Conservation (phyloP, 768 basidiomycete genomes). For the Kwoniella sp. region DNA sequence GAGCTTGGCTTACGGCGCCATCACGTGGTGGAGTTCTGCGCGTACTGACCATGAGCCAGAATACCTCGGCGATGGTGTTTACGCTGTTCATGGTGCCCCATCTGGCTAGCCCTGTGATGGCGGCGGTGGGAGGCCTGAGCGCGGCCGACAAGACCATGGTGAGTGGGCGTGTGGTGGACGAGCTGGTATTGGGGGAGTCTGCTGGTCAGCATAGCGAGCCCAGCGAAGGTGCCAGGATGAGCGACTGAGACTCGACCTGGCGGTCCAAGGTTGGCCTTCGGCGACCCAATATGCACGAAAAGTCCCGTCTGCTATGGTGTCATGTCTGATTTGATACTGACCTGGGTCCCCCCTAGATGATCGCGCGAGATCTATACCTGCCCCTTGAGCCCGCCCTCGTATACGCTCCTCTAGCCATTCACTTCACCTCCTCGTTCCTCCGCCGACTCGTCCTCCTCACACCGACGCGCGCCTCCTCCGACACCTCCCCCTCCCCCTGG, state of each 20-base stretch:
- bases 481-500: background rate
- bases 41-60: slow-evolving; percentile 59
- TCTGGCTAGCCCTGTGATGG: slow-evolving; percentile 67
- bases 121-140: slow-evolving; percentile 65
- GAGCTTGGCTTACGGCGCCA: background rate
- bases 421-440: slow-evolving; percentile 59
- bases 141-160: slow-evolving; percentile 74
- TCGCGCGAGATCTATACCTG: slow-evolving; percentile 84
- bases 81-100: slow-evolving; percentile 74
- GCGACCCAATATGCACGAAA: no score
- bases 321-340: background rate
- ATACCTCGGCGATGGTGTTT: slow-evolving; percentile 72
- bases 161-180: slow-evolving; percentile 30
- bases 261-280: no score
- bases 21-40: slow-evolving; percentile 37
- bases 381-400: slow-evolving; percentile 66
- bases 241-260: no score
- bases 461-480: slow-evolving; percentile 34
- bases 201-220: background rate
- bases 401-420: slow-evolving; percentile 63
- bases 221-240: no score
- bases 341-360: slow-evolving; percentile 57
- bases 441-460: slow-evolving; percentile 58
- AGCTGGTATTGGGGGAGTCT: background rate
- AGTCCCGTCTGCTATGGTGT: background rate